Evolutionary conservation across 345 rosid genomes (phyloP), one percentile per base, ranked within the genome.

Genomic region (Balakata baccata): DNA sequence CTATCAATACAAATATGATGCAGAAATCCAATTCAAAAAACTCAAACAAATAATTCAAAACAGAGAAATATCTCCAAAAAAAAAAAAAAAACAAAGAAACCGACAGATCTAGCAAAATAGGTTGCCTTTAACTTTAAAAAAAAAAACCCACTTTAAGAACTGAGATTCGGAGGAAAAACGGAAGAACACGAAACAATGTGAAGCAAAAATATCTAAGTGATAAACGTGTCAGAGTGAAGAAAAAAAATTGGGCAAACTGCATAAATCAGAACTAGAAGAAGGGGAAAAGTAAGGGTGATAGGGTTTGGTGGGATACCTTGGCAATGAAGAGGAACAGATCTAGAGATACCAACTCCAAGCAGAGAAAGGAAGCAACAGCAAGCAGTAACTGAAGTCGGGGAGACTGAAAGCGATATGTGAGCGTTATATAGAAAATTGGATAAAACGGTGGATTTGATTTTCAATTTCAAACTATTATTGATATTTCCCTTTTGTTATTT

Each of bases 371-470:
- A 37, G 62, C 16, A 9, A 13, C 3, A 43, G 38, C 11, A 3
- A 57, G 22, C 37, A 56, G 75, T 6, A 39, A 51, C 38, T 13
- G 73, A 69, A 29, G 62, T 52, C 59, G 37, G 38, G 52, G 7
- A 50, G 37, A 12, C 3, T 3, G 69, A 62, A 13, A 69, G 69
- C 51, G 73, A 75, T 50, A 58, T 47, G 59, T 2, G 11, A 67
- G 29, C 59, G n/a, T 49, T 58, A 51, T 38, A 75, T 34, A 59
- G 49, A 50, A 51, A 38, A 20, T 0, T 6, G 63, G 66, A 43
- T 74, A 39, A 39, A 20, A 14, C 47, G 45, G 5, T 38, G 7
- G 3, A 52, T 17, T 54, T 22, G 58, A n/a, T 53, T 54, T 20
- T n/a, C 9, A 53, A 54, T 18, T 54, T 54, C 3, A 54, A 20